phyloP scores from a whole-genome alignment of 495 filamentous ascomycete species.

The Hypoxylon perforatum region DNA sequence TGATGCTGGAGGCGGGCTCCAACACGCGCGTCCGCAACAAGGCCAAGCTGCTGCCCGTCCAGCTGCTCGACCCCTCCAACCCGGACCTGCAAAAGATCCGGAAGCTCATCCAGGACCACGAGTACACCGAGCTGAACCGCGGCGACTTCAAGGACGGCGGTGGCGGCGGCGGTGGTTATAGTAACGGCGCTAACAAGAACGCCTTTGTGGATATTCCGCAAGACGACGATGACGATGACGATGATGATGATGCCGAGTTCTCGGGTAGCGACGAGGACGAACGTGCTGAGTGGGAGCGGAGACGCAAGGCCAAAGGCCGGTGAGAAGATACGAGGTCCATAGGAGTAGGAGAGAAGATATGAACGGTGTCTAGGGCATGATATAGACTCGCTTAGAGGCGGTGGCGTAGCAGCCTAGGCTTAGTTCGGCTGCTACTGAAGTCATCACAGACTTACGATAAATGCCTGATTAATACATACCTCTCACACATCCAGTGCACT shows the following conservation, averaged over 20 bases:
- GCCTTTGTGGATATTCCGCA: constrained; percentile 5
- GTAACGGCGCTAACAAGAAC: background rate
- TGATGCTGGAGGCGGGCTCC: constrained; percentile 90
- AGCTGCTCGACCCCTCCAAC: constrained; percentile 81
- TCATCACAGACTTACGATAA: background rate
- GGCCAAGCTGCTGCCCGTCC: constrained; percentile 72
- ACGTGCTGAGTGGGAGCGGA: constrained; percentile 62
- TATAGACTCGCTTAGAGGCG: constrained; percentile 16
- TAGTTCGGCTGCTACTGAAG: constrained; percentile 5
- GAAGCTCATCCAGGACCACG: constrained; percentile 76
- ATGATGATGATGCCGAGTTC: constrained; percentile 62
- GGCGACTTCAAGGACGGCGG: constrained; percentile 59
- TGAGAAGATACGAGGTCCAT: constrained; percentile 30
- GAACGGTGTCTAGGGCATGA: background rate
- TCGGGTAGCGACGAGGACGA: constrained; percentile 65
- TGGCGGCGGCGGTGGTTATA: constrained; percentile 39
- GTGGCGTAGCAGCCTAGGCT: constrained; percentile 6
- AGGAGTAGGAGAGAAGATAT: constrained; percentile 4
- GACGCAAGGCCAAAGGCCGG: constrained; percentile 51
- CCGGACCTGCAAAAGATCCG: constrained; percentile 71
- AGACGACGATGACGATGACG: constrained; percentile 42
- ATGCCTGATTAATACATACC: constrained; percentile 13
- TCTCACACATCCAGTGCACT: background rate
- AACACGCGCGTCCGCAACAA: constrained; percentile 68
- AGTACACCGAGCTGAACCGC: constrained; percentile 70